Base-by-base conservation (phyloP, 805 yeast species). In the Pachysolen tannophilus region DNA sequence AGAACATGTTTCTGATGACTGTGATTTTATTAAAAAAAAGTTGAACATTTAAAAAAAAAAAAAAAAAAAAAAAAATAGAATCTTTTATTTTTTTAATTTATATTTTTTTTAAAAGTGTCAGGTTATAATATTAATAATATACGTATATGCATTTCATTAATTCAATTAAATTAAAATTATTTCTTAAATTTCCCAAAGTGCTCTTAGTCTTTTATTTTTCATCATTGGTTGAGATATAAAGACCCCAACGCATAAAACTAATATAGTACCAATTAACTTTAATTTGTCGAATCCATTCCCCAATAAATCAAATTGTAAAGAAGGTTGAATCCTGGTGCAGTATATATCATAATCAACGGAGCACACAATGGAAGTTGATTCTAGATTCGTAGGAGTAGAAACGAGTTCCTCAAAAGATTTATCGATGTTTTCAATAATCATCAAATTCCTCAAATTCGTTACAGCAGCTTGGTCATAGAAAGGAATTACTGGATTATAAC, bases 261-360 rank as follows among this genome's bases (percentile, higher is more conserved):
- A 55, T 3, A 88, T 67, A 1, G 95, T 83, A 5, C 65, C 42
- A 6, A 81, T 31, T 29, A 90, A 67, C 45, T 76, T 79, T 10
- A 61, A 50, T 48, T 75, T 81, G 46, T 80, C 85, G 51, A 92
- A 92, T 34, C 67, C 65, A 20, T 67, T 59, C 18, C 78, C 72
- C 53, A 90, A 65, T 33, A 74, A 64, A 58, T 90, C 98, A 57
- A 84, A 88, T 26, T 85, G 83, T 28, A 73, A 72, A 0, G 96
- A 84, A 1, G 97, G 96, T 33, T 81, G 71, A 13, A 82, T 67
- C 38, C 75, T 65, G 0, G 94, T 79, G 49, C 88, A 83, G 60
- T 83, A 88, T 6, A 82, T 53, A 50, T 85, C 94, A n/a, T 66
- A 56, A 14, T 81, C 84, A 30, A 75, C 58, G 25, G 70, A 64